Evolutionary conservation across 2,329 filamentous ascomycete genomes (phyloP), one percentile per base, ranked within the genome.

Genomic region (Pyricularia sp.): DNA sequence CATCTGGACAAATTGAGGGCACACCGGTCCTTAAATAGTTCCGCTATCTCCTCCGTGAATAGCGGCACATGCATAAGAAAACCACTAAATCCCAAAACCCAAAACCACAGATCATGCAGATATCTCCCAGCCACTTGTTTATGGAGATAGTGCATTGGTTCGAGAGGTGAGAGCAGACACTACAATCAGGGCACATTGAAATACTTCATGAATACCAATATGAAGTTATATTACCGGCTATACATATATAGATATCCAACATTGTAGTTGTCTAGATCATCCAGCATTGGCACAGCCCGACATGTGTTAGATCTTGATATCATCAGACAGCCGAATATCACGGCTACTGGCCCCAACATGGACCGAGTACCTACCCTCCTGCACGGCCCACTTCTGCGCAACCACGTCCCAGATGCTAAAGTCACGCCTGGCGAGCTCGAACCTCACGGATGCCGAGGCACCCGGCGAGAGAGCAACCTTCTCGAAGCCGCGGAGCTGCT

Each of bases 321-420:
- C 58, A 61, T 61, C 58, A 28, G 58, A 61, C 58, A 85, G 73
- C 25, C 79, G 79, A 70, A 85, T 70, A 33, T 81, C 75, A 33
- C 81, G 76, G 71, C 83, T 85, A 70, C 82, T 85, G 3, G 78
- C 78, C 23, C 82, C 83, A 2, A 83, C 79, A 66, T 72, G 80
- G 3, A 84, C 69, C 0, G 69, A 65, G 68, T 83, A 84, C 2
- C 73, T 72, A 0, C 81, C 82, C 17, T 73, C 75, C 68, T 78
- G 79, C 67, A 86, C 71, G 28, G 79, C 79, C 88, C 88, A 90
- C 71, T 85, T 83, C 78, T 89, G 86, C 31, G 79, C 79, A 1
- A 75, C 78, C 2, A 83, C 81, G 73, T 89, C 85, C 88, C 88
- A 90, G 50, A 85, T 80, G 75, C 87, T 89, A 61, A 90, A 73